A percentile compares a stretch with the other conserved stretches of the same genome.
Evolutionary conservation across 1,139 yeast species (phyloP).

Genomic region (Blastobotrys buckinghamii): DNA sequence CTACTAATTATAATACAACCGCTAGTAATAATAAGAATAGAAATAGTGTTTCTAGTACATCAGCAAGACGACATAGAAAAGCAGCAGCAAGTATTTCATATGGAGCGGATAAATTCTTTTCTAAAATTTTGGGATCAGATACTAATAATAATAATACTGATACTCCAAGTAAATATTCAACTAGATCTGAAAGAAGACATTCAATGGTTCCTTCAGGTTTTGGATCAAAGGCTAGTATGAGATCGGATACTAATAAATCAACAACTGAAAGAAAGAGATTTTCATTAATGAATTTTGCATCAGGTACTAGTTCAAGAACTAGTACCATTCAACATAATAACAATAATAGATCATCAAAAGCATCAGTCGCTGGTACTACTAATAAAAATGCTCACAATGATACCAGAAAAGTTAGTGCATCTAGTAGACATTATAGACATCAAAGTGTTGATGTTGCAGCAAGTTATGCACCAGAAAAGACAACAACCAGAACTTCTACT

Average conservation of each 20-base stretch:
- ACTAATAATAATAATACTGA: not conserved
- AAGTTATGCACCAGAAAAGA: not conserved
- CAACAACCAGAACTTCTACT: not conserved
- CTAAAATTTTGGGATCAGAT: conserved; percentile 24
- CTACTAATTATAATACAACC: conserved; percentile 1
- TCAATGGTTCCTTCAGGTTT: conserved; percentile 16
- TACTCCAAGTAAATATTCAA: conserved; percentile 1
- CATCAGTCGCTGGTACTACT: not conserved
- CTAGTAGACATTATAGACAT: not conserved
- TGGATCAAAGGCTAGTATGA: conserved; percentile 2
- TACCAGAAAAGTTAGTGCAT: not conserved
- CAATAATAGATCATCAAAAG: not conserved
- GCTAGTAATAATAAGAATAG: conserved; percentile 2
- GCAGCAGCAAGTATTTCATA: conserved; percentile 28
- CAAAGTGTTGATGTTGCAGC: not conserved
- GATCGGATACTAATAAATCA: conserved; percentile 6
- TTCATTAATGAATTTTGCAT: conserved; percentile 11
- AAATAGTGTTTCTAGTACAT: not conserved
- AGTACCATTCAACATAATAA: not conserved
- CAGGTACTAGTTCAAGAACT: not conserved
- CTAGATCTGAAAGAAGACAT: conserved; percentile 13
- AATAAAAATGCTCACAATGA: not conserved
- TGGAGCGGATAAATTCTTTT: conserved; percentile 26
- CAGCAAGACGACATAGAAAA: conserved; percentile 20
- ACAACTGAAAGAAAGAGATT: conserved; percentile 24